Percentiles rank a stretch among this genome's conserved stretches.
These are phyloP conservation scores for Telfairia occidentalis DNA, from an alignment of 331 rosid genomes.

Conservation along the genomic window DNA sequence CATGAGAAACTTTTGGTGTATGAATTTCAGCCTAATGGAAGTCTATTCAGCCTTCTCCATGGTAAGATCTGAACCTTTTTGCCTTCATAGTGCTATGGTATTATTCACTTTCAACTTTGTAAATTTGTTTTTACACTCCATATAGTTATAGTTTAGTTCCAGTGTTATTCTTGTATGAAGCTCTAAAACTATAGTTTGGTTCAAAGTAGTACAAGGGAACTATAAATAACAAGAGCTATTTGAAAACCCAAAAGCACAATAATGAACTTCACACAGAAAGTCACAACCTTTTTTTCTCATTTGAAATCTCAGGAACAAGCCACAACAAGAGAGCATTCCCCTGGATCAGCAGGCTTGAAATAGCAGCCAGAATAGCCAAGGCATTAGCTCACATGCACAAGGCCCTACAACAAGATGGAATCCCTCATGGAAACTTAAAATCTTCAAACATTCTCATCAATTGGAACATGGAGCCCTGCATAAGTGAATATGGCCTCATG, in stretches of 20 bases:
- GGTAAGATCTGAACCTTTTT: conserved; percentile 25
- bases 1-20: conserved; percentile 81
- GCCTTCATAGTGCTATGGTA: not conserved
- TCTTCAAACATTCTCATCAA: conserved; percentile 66
- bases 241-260: not conserved
- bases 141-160: too few species aligned
- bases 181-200: too few species aligned
- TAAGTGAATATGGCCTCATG: conserved; percentile 69
- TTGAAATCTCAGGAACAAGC: conserved; percentile 20
- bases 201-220: too few species aligned
- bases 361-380: conserved; percentile 43
- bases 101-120: not conserved
- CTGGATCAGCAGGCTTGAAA: conserved; percentile 54
- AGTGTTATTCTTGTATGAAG: too few species aligned
- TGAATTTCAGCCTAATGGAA: conserved; percentile 62
- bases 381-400: conserved; percentile 68
- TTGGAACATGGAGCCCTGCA: conserved; percentile 52
- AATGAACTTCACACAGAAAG: not conserved
- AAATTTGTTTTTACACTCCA: too few species aligned
- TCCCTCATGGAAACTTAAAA: conserved; percentile 64
- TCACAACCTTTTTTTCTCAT: not conserved
- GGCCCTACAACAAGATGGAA: conserved; percentile 36
- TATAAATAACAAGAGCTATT: too few species aligned
- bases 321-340: conserved; percentile 26
- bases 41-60: conserved; percentile 57